These are phyloP conservation scores for Apophysomyces variabilis DNA, from an alignment of 371 early-diverging fungal species.

Conservation along the genomic window DNA sequence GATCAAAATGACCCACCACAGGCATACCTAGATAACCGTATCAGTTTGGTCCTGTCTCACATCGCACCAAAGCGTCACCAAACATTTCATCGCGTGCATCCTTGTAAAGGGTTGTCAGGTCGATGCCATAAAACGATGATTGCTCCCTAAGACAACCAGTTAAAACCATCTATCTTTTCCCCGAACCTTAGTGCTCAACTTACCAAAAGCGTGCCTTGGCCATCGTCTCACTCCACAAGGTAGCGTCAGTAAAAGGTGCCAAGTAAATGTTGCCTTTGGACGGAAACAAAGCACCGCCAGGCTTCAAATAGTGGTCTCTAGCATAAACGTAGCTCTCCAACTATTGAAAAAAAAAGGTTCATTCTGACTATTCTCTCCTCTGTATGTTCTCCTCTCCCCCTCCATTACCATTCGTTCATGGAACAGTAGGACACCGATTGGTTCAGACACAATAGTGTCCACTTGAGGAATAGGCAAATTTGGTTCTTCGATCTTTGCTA, in stretches of 20 bases:
- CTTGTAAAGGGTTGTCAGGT: slow-evolving; percentile 81
- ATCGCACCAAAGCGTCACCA: slow-evolving; percentile 38
- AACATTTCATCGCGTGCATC: slow-evolving; percentile 89
- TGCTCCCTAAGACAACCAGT: slow-evolving; percentile 62
- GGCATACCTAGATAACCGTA: slow-evolving; percentile 64
- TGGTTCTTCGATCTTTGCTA: slow-evolving; percentile 88
- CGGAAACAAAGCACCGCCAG: slow-evolving; percentile 92
- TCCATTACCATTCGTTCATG: slow-evolving; percentile 88
- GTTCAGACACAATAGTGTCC: slow-evolving; percentile 95
- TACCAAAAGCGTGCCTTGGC: slow-evolving; percentile 87
- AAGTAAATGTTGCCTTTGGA: slow-evolving; percentile 86
- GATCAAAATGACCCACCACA: slow-evolving; percentile 94
- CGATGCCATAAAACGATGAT: slow-evolving; percentile 89
- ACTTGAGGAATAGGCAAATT: slow-evolving; percentile 75
- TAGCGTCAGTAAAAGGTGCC: slow-evolving; percentile 86
- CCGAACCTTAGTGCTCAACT: background rate
- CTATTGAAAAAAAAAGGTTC: slow-evolving; percentile 27
- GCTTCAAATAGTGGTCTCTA: slow-evolving; percentile 91
- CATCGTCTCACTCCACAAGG: slow-evolving; percentile 92
- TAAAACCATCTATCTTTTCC: background rate
- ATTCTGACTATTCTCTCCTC: background rate
- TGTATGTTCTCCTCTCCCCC: background rate
- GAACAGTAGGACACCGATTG: slow-evolving; percentile 94
- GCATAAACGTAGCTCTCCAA: slow-evolving; percentile 84
- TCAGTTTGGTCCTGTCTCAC: slow-evolving; percentile 19